Conservation (phyloP, 2,329 filamentous ascomycete species). For the Fusarium sp. region DNA sequence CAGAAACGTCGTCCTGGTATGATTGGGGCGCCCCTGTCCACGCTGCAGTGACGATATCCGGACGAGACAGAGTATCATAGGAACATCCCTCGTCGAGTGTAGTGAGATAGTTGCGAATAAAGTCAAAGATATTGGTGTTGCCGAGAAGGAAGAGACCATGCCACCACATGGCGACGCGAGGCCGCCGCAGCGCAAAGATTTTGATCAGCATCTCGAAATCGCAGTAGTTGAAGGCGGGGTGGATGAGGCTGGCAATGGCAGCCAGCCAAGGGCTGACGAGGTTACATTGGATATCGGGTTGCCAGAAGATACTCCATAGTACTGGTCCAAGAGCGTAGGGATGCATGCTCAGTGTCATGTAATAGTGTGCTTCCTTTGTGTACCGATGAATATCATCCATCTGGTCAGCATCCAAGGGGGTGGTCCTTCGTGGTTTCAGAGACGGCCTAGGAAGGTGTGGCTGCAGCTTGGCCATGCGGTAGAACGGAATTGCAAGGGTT, state of each 20-base stretch:
- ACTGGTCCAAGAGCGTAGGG: constrained; percentile 46
- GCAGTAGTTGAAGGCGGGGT: constrained; percentile 36
- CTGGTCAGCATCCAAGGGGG: constrained; percentile 21
- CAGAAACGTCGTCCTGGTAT: constrained; percentile 40
- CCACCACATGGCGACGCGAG: constrained; percentile 51
- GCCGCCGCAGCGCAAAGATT: constrained; percentile 47
- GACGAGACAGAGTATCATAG: constrained; percentile 46
- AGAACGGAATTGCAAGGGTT: constrained; percentile 48
- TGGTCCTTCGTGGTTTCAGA: constrained; percentile 21
- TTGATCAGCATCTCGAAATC: constrained; percentile 47
- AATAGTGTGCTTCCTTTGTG: constrained; percentile 44
- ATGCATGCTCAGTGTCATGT: constrained; percentile 54
- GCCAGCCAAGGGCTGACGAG: constrained; percentile 51
- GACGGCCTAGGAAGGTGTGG: constrained; percentile 42
- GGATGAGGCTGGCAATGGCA: constrained; percentile 43
- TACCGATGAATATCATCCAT: constrained; percentile 39
- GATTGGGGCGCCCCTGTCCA: constrained; percentile 48
- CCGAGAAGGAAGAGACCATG: constrained; percentile 50
- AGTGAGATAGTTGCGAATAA: constrained; percentile 46
- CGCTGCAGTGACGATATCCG: constrained; percentile 48
- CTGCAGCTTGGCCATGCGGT: constrained; percentile 47
- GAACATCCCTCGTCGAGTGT: constrained; percentile 48
- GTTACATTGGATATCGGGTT: constrained; percentile 51
- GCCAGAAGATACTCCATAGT: constrained; percentile 53
- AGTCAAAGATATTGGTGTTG: constrained; percentile 37